Evolutionary conservation across 768 basidiomycete genomes (phyloP), one percentile per base, ranked within the genome.

Genomic region (Boletus reticulatus): DNA sequence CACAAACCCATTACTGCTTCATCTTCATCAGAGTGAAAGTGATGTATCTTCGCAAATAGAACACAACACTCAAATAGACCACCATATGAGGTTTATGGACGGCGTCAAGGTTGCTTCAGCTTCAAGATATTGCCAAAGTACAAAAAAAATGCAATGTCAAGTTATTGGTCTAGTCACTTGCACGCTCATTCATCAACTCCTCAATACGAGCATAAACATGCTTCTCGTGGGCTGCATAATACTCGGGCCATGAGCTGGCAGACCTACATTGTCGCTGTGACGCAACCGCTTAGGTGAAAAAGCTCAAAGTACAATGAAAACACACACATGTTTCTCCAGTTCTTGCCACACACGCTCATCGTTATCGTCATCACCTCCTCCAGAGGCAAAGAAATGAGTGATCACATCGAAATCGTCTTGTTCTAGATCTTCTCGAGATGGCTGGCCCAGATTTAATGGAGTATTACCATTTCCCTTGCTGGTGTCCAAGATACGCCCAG

Each of bases 261-360:
- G 80, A 75, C 56, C 68, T 71, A 59, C 79, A 80, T 53, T 65
- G 59, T 48, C 58, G 64, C 81, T 82, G 55, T 56, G 17, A 24
- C 48, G 20, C 42, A 42, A 39, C n/a, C 45, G 32, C 55, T 51
- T 46, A 53, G 52, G 22, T 34, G 8, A 31, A 50, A 50, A 17
- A 36, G 27, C 10, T 32, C 34, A 38, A 46, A 45, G 55, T 24
- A 22, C 42, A 27, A 53, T 29, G 34, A 20, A 14, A 39, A 50
- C 39, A 50, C 75, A 46, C 57, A 84, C 87, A 72, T 79, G 69
- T 50, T 67, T 64, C 41, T 73, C 72, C 43, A 89, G 66, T 41
- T 67, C 72, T 45, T 68, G 72, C 83, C 84, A 89, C 34, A 84
- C 71, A n/a, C 76, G 72, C 22, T 73, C 72, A n/a, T 79, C 78